Evolutionary conservation across 306 rosid species (phyloP).

Genomic region (Cajanus cajan): DNA sequence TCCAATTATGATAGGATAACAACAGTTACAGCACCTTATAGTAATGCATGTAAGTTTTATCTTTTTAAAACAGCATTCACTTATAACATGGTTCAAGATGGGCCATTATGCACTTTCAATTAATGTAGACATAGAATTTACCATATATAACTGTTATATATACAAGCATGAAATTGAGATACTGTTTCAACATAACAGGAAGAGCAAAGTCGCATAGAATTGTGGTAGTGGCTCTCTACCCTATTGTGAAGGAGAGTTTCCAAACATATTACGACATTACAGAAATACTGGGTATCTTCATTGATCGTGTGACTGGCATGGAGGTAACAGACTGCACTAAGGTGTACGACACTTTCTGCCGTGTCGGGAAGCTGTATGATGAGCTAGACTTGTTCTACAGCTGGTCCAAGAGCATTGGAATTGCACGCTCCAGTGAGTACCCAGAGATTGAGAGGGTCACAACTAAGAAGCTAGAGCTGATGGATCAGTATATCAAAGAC

Average conservation of each 20-base stretch:
- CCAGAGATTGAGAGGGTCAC: constrained; percentile 81
- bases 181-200: constrained; percentile 47
- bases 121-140: background rate
- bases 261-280: constrained; percentile 60
- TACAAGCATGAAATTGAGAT: constrained; percentile 11
- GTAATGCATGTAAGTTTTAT: too few relatives aligned
- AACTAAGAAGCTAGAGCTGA: constrained; percentile 59
- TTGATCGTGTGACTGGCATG: constrained; percentile 68
- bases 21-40: too few relatives aligned
- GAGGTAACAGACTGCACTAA: constrained; percentile 52
- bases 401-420: constrained; percentile 68
- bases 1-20: too few relatives aligned
- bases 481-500: constrained; percentile 75
- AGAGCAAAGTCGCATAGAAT: constrained; percentile 67
- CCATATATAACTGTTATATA: background rate
- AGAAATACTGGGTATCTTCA: constrained; percentile 52
- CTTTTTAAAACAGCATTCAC: background rate
- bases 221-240: constrained; percentile 71
- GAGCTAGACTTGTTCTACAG: constrained; percentile 66
- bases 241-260: constrained; percentile 76
- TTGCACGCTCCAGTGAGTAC: constrained; percentile 75
- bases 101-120: background rate
- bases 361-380: constrained; percentile 79
- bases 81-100: background rate
- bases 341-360: constrained; percentile 71